phyloP scores from a whole-genome alignment of 306 rosid genomes.

The Boehmeria nivea region DNA sequence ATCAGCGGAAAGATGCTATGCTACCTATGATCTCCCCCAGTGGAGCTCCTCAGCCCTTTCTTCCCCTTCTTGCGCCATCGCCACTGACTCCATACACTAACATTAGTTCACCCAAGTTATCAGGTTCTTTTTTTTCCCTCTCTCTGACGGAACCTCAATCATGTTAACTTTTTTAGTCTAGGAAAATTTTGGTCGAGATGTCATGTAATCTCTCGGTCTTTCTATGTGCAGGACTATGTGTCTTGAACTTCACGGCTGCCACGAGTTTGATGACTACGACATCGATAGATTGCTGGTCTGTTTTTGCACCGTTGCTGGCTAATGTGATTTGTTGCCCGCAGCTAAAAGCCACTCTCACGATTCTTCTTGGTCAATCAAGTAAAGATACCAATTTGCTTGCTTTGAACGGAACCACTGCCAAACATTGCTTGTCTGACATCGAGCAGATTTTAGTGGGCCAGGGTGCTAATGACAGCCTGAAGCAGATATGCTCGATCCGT shows the following conservation, averaged over 20 bases:
- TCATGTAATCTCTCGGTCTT: background rate
- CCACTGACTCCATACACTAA: slow-evolving; percentile 82
- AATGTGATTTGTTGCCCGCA: slow-evolving; percentile 96
- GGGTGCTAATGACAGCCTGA: slow-evolving; percentile 60
- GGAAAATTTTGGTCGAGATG: slow-evolving; percentile 6
- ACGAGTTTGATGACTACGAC: slow-evolving; percentile 68
- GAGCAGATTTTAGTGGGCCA: slow-evolving; percentile 84
- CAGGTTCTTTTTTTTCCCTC: slow-evolving; percentile 42
- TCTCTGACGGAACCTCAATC: no score
- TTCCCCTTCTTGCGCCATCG: slow-evolving; percentile 94
- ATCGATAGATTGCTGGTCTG: slow-evolving; percentile 79
- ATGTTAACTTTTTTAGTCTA: background rate
- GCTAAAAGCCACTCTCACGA: slow-evolving; percentile 83
- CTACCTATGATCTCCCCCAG: slow-evolving; percentile 59
- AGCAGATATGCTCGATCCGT: slow-evolving; percentile 56
- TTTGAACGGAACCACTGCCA: slow-evolving; percentile 56
- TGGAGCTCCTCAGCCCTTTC: slow-evolving; percentile 71
- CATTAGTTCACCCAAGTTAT: slow-evolving; percentile 62
- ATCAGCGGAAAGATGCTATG: slow-evolving; percentile 37
- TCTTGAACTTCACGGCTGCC: slow-evolving; percentile 69
- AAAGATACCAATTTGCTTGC: slow-evolving; percentile 63
- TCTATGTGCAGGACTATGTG: slow-evolving; percentile 61
- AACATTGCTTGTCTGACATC: slow-evolving; percentile 71
- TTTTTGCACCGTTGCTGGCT: slow-evolving; percentile 77
- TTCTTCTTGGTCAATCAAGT: slow-evolving; percentile 86